These are phyloP conservation scores for Fusarium chuoi DNA, from an alignment of 2,329 filamentous ascomycete genomes.

Conservation along the genomic window DNA sequence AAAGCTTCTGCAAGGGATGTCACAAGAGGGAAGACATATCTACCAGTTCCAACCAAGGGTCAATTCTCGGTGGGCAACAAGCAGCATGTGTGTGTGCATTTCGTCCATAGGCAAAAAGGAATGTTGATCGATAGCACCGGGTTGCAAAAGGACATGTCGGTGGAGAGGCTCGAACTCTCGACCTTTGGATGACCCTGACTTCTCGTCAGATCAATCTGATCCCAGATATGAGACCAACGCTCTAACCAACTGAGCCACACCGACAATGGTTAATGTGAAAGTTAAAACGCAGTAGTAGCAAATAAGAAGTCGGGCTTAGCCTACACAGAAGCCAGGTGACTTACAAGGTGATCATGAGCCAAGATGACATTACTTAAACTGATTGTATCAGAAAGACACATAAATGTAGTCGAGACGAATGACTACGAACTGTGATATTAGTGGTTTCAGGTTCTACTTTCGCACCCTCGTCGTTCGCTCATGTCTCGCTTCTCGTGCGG, in stretches of 20 bases:
- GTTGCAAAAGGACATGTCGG: background rate
- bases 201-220: slow-evolving; percentile 18
- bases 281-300: accelerated
- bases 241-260: slow-evolving; percentile 53
- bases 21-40: background rate
- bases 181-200: slow-evolving; percentile 44
- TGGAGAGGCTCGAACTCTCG: slow-evolving; percentile 43
- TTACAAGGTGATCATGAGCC: background rate
- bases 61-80: background rate
- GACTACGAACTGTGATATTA: background rate
- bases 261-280: background rate
- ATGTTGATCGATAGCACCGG: accelerated
- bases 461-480: background rate
- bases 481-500: background rate
- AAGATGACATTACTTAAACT: background rate
- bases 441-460: background rate
- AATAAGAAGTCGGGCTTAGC: accelerated
- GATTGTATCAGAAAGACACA: background rate
- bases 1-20: background rate
- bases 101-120: background rate
- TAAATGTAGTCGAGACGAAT: background rate
- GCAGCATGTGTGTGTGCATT: background rate
- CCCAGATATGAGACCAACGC: slow-evolving; percentile 49
- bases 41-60: accelerated
- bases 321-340: background rate